Evolutionary conservation across 2,329 filamentous ascomycete genomes (phyloP), one percentile per base, ranked within the genome.

Genomic region (Phoma sp.): DNA sequence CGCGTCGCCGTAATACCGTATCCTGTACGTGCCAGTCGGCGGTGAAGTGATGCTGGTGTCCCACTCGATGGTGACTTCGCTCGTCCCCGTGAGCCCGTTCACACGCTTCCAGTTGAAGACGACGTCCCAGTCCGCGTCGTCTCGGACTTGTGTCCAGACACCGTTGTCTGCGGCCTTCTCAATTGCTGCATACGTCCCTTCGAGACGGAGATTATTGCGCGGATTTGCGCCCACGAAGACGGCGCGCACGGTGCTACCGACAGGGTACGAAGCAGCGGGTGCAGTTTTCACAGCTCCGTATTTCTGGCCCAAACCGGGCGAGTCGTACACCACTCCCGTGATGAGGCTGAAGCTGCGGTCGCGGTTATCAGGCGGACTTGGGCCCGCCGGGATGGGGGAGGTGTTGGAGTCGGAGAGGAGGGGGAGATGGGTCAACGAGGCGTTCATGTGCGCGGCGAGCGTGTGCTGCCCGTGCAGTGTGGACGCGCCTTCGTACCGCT

Each of bases 401-500:
- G 22, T 42, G 4, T 59, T 57, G 1, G 66, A 49, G 40, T 78
- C 78, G 9, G 80, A 79, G 3, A 96, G 83, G 70, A 88, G 88
- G 13, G 81, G 82, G 3, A 95, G 83, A 71, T 89, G 86, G 0
- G 81, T 83, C n/a, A 92, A 79, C 0, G 91, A 93, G 38, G 93
- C 80, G 73, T 96, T 93, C 77, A 97, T 90, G 77, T 95, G 95
- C 0, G 92, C 93, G 32, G 89, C 85, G 9, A 97, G 82, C 0
- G 91, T 90, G 73, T 92, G 86, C 2, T 84, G 89, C 0, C 93
- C 93, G 71, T 90, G 95, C 2, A 98, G 84, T 0, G 93, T 98
- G 6, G 89, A 93, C 0, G 91, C 93, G n/a, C 93, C 93, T 77
- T 98, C 93, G 75, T 97, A 97, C 8, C 93, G 88, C 77, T 97